phyloP scores from a whole-genome alignment of 805 yeast genomes.

The Ascoidea rubescens region DNA sequence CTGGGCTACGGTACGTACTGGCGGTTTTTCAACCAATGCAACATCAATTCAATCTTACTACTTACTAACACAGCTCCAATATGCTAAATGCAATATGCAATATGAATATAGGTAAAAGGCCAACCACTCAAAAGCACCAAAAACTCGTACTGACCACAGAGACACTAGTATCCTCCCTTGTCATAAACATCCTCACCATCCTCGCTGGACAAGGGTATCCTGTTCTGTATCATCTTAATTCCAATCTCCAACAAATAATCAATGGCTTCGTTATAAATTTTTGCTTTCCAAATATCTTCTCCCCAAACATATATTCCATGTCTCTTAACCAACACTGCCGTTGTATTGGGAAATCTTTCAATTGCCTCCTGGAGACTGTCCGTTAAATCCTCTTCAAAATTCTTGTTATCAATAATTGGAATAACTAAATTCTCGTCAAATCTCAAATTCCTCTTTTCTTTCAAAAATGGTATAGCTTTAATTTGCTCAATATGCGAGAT shows the following conservation, averaged over 20 bases:
- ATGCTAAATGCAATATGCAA: background rate
- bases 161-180: no score
- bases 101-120: slow-evolving; percentile 1
- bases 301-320: slow-evolving; percentile 99
- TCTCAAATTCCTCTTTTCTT: slow-evolving; percentile 45
- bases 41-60: no score
- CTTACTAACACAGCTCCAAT: no score
- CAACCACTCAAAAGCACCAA: slow-evolving; percentile 2
- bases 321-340: slow-evolving; percentile 82
- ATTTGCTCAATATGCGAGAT: slow-evolving; percentile 82
- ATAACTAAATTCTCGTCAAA: slow-evolving; percentile 64
- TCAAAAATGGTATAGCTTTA: slow-evolving; percentile 71
- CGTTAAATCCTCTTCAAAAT: slow-evolving; percentile 75
- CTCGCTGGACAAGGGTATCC: no score
- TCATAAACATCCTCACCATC: no score
- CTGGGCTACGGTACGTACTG: slow-evolving; percentile 19
- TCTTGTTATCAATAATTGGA: slow-evolving; percentile 85
- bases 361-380: slow-evolving; percentile 53
- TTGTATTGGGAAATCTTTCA: slow-evolving; percentile 54
- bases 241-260: slow-evolving; percentile 82
- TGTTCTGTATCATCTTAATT: slow-evolving; percentile 41
- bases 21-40: background rate
- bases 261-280: slow-evolving; percentile 82
- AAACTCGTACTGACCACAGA: no score
- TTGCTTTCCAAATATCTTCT: slow-evolving; percentile 81